Evolutionary conservation across 1,284 basidiomycete species (phyloP), one percentile per base, ranked within the genome.

Genomic region (Porphyrellus sp.): DNA sequence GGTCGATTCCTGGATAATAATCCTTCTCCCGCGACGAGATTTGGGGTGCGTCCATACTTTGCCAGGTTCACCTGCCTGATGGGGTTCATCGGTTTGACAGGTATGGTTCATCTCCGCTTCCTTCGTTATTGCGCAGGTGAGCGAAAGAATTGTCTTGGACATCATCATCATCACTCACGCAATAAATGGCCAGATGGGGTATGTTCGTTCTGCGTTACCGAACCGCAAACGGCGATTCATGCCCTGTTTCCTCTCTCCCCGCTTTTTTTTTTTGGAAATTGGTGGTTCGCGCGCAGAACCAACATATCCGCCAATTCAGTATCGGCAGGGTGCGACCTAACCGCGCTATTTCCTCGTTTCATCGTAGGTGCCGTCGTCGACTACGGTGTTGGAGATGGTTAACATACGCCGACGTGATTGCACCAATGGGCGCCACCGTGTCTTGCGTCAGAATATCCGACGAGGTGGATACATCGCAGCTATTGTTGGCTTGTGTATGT

Each of bases 301-400:
- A 91, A 90, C 68, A 88, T 92, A 61, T 86, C 87, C 12, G 90
- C 92, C 46, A 94, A 94, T 73, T 87, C 86, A 4, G 82, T 93
- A 59, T 86, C 83, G 33, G 91, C 91, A 5, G 90, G 92, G 7
- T 91, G 89, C 63, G 91, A 94, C 70, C 72, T 93, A 58, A 92
- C 91, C 1, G 84, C 90, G 3, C 76, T 93, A 31, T 75, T 83
- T 60, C 89, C 91, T 51, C 83, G 86, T 27, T 93, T 83, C 72
- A 84, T 94, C 64, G 82, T 82, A 58, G 27, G 77, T 72, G 30
- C 52, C 44, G 24, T 41, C 41, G 27, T 49, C 46, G 12, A 31
- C 30, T 31, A 21, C n/a, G 20, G 11, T 28, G 24, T 44, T 47
- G 37, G 38, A 25, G 35, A 34, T 12, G n/a, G 33, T 40, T 40